Evolutionary conservation across 1,284 basidiomycete species (phyloP).

Genomic region (Ganoderma meredithae): DNA sequence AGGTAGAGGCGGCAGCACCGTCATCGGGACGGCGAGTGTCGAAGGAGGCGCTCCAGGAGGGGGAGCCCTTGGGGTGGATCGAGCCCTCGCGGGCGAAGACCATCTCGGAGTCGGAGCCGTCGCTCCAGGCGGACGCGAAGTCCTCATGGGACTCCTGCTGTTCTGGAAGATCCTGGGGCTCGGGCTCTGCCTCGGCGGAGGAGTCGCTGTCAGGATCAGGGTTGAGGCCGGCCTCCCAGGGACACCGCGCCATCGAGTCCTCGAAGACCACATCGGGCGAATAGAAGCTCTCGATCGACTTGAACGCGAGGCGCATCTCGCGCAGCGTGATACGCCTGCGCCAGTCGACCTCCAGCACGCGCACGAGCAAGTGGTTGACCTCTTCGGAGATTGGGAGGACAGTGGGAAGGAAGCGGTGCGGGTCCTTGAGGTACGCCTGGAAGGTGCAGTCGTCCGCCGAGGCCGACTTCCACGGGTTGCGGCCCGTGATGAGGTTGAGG

Average conservation of each 20-base stretch:
- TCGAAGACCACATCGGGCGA: slow-evolving; percentile 79
- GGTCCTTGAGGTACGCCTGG: slow-evolving; percentile 75
- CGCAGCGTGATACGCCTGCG: slow-evolving; percentile 71
- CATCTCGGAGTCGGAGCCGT: slow-evolving; percentile 69
- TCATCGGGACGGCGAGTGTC: slow-evolving; percentile 29
- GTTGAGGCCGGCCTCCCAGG: slow-evolving; percentile 79
- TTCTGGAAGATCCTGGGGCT: slow-evolving; percentile 36
- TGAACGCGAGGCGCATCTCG: slow-evolving; percentile 76
- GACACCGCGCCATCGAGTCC: slow-evolving; percentile 83
- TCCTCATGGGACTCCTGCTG: slow-evolving; percentile 42
- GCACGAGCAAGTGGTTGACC: slow-evolving; percentile 70
- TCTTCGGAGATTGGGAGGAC: slow-evolving; percentile 79
- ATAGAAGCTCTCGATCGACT: slow-evolving; percentile 73
- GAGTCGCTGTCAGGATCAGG: slow-evolving; percentile 55
- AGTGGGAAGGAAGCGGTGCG: slow-evolving; percentile 69
- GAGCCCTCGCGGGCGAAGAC: slow-evolving; percentile 56
- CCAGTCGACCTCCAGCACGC: slow-evolving; percentile 80
- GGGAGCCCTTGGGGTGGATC: slow-evolving; percentile 42
- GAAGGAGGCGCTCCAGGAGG: slow-evolving; percentile 49
- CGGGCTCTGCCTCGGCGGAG: slow-evolving; percentile 37
- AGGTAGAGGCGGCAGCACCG: slow-evolving; percentile 24
- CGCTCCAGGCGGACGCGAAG: slow-evolving; percentile 60
- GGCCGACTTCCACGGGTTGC: slow-evolving; percentile 99
- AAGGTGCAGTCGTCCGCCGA: slow-evolving; percentile 79
- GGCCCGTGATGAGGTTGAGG: slow-evolving; percentile 93